Evolutionary conservation across 495 filamentous ascomycete species (phyloP), one percentile per base, ranked within the genome.

Genomic region (Oidiodendron maius): DNA sequence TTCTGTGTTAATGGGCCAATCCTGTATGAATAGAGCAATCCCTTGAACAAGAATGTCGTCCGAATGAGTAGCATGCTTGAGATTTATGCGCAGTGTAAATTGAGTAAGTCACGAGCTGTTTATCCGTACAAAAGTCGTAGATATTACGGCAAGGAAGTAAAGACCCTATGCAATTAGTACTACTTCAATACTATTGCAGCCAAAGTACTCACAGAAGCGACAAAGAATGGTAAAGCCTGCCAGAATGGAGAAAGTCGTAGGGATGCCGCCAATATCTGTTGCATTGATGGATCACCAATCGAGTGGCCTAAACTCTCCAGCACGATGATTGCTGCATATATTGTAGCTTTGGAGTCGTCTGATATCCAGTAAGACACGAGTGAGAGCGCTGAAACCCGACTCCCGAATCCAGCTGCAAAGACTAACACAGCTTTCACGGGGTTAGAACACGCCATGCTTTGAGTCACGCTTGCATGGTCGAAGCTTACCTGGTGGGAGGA

Each of bases 321-420:
- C 6, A 60, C 57, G 1, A 36, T 36, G 12, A 56, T 56, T 6
- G 50, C 41, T 11, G 57, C 53, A 36, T 60, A 60, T 16, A 60
- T 15, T 1, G 46, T 52, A 9, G 57, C 46, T 51, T 60, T 56
- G 3, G 41, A 15, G 22, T 45, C 41, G 24, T 52, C 53, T 6
- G 52, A 41, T 8, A 60, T 56, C 53, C 53, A 60, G 28, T 60
- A 56, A 8, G 57, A 56, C 5, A 60, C 20, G 0, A 60, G 43
- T 3, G 53, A 46, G 5, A 60, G 38, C 9, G 53, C 53, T 15
- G 50, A 56, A 16, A 60, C 57, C 26, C 53, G 18, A 24, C 49
- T 53, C 3, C 53, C 53, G 30, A 60, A 60, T 17, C 57, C 57
- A 1, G 50, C 28, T 0, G 57, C 49, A 28, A 56, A 60, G 20